A percentile compares a stretch with the other conserved stretches of the same genome.
phyloP scores from a whole-genome alignment of 768 basidiomycete genomes.

The Russula earlei region DNA sequence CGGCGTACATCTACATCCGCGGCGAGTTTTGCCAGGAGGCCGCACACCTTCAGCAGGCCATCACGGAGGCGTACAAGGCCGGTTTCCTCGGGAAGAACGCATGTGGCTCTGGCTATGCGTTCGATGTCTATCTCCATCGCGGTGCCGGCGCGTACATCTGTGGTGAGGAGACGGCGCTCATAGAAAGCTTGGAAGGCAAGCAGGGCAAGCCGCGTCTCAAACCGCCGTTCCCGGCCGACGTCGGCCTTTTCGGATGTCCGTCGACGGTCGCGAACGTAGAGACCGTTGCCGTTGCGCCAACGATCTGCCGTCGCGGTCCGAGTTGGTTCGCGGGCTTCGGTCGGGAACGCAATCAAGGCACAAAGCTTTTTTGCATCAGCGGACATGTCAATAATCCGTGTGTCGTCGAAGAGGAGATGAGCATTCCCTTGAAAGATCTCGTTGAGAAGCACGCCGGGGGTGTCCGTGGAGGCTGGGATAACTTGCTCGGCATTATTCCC shows the following conservation, averaged over 20 bases:
- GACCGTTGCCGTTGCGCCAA: slow-evolving; percentile 95
- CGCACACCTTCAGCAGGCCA: slow-evolving; percentile 87
- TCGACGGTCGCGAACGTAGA: slow-evolving; percentile 98
- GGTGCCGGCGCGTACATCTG: slow-evolving; percentile 98
- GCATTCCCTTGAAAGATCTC: slow-evolving; percentile 87
- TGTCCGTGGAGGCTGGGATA: slow-evolving; percentile 91
- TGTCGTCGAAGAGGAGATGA: slow-evolving; percentile 99
- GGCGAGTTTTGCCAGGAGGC: slow-evolving; percentile 98
- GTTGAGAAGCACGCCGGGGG: slow-evolving; percentile 97
- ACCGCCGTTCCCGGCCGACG: slow-evolving; percentile 98
- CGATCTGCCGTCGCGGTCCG: slow-evolving; percentile 83
- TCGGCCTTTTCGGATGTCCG: slow-evolving; percentile 94
- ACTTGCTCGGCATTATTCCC: slow-evolving; percentile 92
- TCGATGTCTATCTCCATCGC: slow-evolving; percentile 97
- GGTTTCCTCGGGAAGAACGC: slow-evolving; percentile 86
- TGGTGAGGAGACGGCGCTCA: slow-evolving; percentile 96
- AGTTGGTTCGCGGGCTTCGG: slow-evolving; percentile 93
- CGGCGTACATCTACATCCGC: slow-evolving; percentile 99
- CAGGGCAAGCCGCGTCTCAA: slow-evolving; percentile 97
- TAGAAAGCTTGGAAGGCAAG: slow-evolving; percentile 95
- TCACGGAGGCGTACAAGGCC: slow-evolving; percentile 86
- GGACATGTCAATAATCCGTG: slow-evolving; percentile 98
- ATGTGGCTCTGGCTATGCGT: slow-evolving; percentile 87
- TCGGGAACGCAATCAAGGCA: slow-evolving; percentile 85
- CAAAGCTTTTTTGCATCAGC: slow-evolving; percentile 94